These are phyloP conservation scores for Staphylotrichum longicolle DNA, from an alignment of 495 filamentous ascomycete species.

Conservation along the genomic window DNA sequence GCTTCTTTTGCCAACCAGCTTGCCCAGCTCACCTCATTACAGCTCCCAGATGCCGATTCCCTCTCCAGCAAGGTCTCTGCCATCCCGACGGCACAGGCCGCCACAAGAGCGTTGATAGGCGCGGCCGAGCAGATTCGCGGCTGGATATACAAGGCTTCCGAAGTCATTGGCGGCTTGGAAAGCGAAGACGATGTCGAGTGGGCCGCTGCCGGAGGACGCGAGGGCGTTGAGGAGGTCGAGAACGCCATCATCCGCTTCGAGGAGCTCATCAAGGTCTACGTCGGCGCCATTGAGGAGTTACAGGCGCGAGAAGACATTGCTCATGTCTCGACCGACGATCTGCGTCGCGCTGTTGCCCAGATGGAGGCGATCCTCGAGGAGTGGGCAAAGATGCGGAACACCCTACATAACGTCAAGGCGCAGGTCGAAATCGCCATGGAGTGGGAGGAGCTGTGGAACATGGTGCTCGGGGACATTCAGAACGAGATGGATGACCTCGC, in stretches of 20 bases:
- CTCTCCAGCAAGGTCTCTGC: constrained; percentile 77
- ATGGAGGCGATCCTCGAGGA: constrained; percentile 84
- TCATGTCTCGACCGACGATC: constrained; percentile 62
- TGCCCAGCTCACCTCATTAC: constrained; percentile 78
- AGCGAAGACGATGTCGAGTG: constrained; percentile 96
- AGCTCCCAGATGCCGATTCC: constrained; percentile 76
- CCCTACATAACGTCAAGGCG: constrained; percentile 72
- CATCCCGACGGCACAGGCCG: constrained; percentile 76
- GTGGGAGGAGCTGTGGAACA: constrained; percentile 96
- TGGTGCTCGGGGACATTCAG: constrained; percentile 88
- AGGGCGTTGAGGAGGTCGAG: constrained; percentile 86
- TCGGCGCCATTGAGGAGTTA: constrained; percentile 83
- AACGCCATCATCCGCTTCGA: constrained; percentile 82
- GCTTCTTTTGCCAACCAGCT: constrained; percentile 89
- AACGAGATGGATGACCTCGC: constrained; percentile 82
- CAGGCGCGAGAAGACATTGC: constrained; percentile 76
- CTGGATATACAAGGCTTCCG: constrained; percentile 87
- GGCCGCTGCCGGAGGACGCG: constrained; percentile 88
- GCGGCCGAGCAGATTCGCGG: constrained; percentile 86
- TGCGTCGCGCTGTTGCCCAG: constrained; percentile 70
- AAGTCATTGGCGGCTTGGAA: constrained; percentile 80
- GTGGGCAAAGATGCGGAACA: constrained; percentile 75
- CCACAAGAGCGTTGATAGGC: constrained; percentile 70
- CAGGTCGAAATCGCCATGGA: constrained; percentile 97
- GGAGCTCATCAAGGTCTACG: constrained; percentile 81